Conservation (phyloP, 441 rosid species). For the Theobroma grandiflorum region DNA sequence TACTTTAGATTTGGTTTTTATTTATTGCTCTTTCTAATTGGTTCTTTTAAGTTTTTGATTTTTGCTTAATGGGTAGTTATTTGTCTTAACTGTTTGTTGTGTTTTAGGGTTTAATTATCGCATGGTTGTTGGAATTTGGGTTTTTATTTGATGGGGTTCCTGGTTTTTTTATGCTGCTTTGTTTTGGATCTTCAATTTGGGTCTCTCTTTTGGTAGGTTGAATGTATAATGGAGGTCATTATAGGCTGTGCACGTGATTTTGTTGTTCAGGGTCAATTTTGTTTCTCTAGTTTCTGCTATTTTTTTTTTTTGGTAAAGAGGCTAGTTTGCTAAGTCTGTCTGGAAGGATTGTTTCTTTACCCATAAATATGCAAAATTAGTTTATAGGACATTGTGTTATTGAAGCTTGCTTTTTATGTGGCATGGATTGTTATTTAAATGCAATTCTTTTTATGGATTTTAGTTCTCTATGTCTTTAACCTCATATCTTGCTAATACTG, state of each 20-base stretch:
- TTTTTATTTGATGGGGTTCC: constrained; percentile 9
- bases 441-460: not conserved
- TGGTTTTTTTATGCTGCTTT: not conserved
- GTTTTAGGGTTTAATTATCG: constrained; percentile 17
- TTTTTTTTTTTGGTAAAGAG: not conserved
- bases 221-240: not conserved
- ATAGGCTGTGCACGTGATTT: not conserved
- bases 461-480: not conserved
- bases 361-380: not conserved
- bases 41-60: not conserved
- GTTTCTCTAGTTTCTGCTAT: not conserved
- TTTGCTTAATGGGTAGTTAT: not conserved
- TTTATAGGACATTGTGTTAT: not conserved
- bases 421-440: not conserved
- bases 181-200: not conserved
- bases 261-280: not conserved
- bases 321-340: not conserved
- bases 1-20: constrained; percentile 14
- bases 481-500: not conserved
- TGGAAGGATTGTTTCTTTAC: not conserved
- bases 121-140: not conserved
- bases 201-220: not conserved
- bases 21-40: not conserved
- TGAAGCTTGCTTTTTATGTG: not conserved
- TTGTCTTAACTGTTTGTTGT: constrained; percentile 19